These are phyloP conservation scores for Hypoxylon perforatum DNA, from an alignment of 495 filamentous ascomycete species.

Conservation along the genomic window DNA sequence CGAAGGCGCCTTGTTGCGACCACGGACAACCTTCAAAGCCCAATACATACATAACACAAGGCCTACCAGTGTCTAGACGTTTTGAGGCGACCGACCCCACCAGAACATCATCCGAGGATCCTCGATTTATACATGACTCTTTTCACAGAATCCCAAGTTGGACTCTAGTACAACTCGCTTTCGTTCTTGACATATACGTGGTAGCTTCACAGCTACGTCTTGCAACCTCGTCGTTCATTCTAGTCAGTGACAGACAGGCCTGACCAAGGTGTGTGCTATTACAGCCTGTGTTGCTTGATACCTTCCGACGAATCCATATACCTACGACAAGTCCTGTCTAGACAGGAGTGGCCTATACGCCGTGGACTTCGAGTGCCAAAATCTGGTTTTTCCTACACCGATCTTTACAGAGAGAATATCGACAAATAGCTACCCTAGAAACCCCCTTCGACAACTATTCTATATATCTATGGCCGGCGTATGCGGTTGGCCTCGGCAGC, in stretches of 20 bases:
- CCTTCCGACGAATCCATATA: conserved; percentile 34
- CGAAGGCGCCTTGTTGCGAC: conserved; percentile 57
- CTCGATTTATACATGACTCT: conserved; percentile 43
- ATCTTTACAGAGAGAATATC: conserved; percentile 12
- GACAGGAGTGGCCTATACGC: conserved; percentile 17
- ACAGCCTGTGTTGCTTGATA: conserved; percentile 25
- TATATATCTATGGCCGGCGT: conserved; percentile 20
- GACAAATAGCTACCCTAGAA: conserved; percentile 14
- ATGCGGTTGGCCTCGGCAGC: conserved; percentile 12
- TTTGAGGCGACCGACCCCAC: conserved; percentile 55
- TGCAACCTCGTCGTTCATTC: conserved; percentile 23
- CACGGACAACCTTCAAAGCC: conserved; percentile 53
- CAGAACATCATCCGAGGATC: conserved; percentile 47
- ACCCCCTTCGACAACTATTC: conserved; percentile 6
- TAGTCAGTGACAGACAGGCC: conserved; percentile 30
- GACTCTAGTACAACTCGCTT: conserved; percentile 31
- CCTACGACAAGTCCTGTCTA: conserved; percentile 22
- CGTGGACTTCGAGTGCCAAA: conserved; percentile 11
- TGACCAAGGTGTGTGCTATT: conserved; percentile 28
- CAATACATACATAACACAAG: conserved; percentile 56
- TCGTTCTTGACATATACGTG: conserved; percentile 31
- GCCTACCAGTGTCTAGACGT: conserved; percentile 50
- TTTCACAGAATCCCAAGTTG: conserved; percentile 30
- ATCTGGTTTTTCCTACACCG: conserved; percentile 23
- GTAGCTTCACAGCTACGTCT: conserved; percentile 39